phyloP scores from a whole-genome alignment of 2,329 filamentous ascomycete genomes.

The Neofusicoccum umdonicola region DNA sequence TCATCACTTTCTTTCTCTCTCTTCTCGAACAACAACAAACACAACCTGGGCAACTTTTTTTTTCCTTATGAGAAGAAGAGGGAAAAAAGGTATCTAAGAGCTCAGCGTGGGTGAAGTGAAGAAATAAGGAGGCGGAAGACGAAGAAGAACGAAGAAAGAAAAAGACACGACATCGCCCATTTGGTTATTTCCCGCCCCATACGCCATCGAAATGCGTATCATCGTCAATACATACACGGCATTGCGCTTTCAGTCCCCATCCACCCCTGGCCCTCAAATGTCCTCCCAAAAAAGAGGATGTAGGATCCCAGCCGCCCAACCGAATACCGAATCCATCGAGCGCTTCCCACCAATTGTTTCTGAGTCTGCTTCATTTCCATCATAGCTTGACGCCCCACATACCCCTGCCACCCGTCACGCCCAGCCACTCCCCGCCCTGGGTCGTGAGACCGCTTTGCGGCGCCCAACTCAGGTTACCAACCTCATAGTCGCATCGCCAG shows the following conservation, averaged over 20 bases:
- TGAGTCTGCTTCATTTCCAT: background rate
- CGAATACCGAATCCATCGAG: background rate
- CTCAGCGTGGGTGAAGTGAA: background rate
- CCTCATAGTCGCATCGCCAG: constrained; percentile 85
- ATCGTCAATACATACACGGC: constrained; percentile 15
- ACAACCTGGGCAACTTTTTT: background rate
- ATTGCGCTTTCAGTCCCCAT: background rate
- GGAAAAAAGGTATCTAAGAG: constrained; percentile 8
- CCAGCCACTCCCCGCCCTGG: constrained; percentile 79
- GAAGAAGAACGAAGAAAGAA: background rate
- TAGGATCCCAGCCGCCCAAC: background rate
- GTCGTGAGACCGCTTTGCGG: constrained; percentile 65
- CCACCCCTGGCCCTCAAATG: background rate
- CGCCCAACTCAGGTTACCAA: constrained; percentile 82
- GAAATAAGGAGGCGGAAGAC: background rate
- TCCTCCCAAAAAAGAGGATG: background rate
- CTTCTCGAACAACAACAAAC: background rate
- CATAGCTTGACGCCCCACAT: constrained; percentile 70
- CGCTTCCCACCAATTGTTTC: too few relatives aligned
- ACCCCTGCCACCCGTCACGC: constrained; percentile 75
- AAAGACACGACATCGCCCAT: background rate
- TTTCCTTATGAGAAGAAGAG: background rate
- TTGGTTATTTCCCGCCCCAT: background rate
- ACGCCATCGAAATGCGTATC: constrained; percentile 19
- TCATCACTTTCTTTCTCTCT: background rate